These are phyloP conservation scores for Yamadazyma atmosphaerica DNA, from an alignment of 1,139 yeast species.

Conservation along the genomic window DNA sequence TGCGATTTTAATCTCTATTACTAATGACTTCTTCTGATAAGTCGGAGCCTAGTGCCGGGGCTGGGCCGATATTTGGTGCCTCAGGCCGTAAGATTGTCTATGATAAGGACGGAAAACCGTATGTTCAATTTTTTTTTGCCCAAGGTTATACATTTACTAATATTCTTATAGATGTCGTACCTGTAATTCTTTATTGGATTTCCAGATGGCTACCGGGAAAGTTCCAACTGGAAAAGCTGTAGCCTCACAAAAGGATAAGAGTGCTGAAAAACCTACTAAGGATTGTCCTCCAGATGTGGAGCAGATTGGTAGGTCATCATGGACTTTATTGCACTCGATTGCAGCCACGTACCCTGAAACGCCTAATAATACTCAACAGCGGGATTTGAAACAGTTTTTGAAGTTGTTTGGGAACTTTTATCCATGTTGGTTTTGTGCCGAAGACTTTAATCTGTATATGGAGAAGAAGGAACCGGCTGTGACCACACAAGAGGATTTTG, in stretches of 20 bases:
- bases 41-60: too few species aligned
- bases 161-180: conserved; percentile 69
- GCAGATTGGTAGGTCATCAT: conserved; percentile 77
- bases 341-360: conserved; percentile 86
- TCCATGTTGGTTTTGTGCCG: conserved; percentile 95
- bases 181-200: conserved; percentile 77
- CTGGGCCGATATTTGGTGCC: too few species aligned
- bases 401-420: conserved; percentile 74
- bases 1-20: too few species aligned
- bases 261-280: too few species aligned
- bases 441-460: conserved; percentile 72
- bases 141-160: conserved; percentile 17
- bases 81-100: conserved; percentile 72
- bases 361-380: conserved; percentile 63
- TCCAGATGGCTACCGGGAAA: conserved; percentile 57
- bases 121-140: conserved; percentile 25
- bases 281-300: conserved; percentile 89
- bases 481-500: conserved; percentile 72
- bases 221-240: conserved; percentile 1
- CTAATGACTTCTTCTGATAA: conserved; percentile 11
- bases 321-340: conserved; percentile 89
- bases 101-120: conserved; percentile 92
- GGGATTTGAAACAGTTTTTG: conserved; percentile 70
- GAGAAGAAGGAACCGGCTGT: conserved; percentile 64
- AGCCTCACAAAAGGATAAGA: too few species aligned